Percentiles rank a stretch among this genome's conserved stretches.
These are phyloP conservation scores for Cutaneotrichosporon sp. DNA, from an alignment of 1,284 basidiomycete species.

Conservation along the genomic window DNA sequence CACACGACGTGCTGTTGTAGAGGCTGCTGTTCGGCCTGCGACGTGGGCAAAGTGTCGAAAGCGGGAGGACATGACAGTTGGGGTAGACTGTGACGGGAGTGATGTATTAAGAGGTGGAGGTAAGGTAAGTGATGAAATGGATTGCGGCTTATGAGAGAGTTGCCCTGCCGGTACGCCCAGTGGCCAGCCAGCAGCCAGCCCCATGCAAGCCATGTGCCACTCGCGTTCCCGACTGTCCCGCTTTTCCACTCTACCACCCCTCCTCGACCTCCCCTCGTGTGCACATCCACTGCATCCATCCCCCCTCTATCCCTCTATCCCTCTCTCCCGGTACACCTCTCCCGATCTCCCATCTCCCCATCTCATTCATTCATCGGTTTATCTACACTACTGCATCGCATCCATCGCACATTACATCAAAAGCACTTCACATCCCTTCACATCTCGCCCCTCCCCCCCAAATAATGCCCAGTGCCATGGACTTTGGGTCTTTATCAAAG, in stretches of 20 bases:
- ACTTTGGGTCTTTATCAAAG: constrained; percentile 23
- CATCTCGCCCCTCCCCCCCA: not conserved
- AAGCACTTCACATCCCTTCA: not conserved
- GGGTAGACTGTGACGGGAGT: not conserved
- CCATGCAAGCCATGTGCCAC: too few species aligned
- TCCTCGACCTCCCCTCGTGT: too few species aligned
- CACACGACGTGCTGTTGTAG: not conserved
- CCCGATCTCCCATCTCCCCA: not conserved
- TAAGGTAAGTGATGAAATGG: not conserved
- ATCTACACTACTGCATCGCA: not conserved
- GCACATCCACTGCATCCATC: too few species aligned
- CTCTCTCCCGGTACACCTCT: too few species aligned
- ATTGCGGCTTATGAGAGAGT: not conserved
- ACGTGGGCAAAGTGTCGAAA: not conserved
- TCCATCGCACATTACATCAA: too few species aligned
- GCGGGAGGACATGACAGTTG: not conserved
- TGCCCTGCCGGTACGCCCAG: too few species aligned
- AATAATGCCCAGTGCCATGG: constrained; percentile 10
- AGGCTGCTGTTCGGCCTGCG: not conserved
- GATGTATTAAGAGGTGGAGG: not conserved
- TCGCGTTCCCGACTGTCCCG: too few species aligned
- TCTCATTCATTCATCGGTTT: not conserved
- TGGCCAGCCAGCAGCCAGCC: too few species aligned
- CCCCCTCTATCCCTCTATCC: too few species aligned
- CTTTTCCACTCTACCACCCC: too few species aligned